These are phyloP conservation scores for Globisporangium okanoganense DNA, from an alignment of 352 stramenopile genomes.

Conservation along the genomic window DNA sequence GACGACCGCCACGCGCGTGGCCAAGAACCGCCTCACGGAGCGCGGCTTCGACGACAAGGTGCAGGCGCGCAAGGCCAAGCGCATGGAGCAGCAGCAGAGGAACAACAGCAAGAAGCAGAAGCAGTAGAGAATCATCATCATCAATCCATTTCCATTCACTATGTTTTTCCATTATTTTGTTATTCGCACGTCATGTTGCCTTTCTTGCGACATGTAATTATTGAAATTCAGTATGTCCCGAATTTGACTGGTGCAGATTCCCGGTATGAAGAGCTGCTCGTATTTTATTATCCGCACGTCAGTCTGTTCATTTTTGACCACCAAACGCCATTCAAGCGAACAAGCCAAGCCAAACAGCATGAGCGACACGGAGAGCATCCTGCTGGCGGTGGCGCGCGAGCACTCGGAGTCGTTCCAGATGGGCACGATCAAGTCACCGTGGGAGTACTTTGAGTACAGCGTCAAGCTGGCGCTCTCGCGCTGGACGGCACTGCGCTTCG, in stretches of 20 bases:
- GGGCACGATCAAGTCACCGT: slow-evolving; percentile 65
- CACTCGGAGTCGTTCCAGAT: slow-evolving; percentile 47
- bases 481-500: slow-evolving; percentile 84
- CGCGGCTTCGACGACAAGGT: slow-evolving; percentile 88
- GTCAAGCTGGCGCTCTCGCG: slow-evolving; percentile 73
- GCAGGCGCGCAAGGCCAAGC: slow-evolving; percentile 63
- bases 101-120: slow-evolving; percentile 23
- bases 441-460: slow-evolving; percentile 83
- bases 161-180: not conserved
- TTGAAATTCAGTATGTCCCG: not conserved
- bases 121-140: slow-evolving; percentile 1
- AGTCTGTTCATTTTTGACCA: not conserved
- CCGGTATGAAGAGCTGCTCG: not conserved
- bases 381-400: slow-evolving; percentile 47
- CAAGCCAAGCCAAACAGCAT: slow-evolving; percentile 14
- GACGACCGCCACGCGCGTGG: slow-evolving; percentile 90
- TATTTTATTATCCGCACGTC: not conserved
- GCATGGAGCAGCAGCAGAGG: slow-evolving; percentile 45
- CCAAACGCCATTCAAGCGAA: not conserved
- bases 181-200: slow-evolving; percentile 5
- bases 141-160: not conserved
- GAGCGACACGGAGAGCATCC: slow-evolving; percentile 47
- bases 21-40: slow-evolving; percentile 91
- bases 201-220: slow-evolving; percentile 9
- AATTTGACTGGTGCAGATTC: slow-evolving; percentile 15